Percentiles rank a stretch among this genome's conserved stretches.
Evolutionary conservation across 2,329 filamentous ascomycete genomes (phyloP).

Genomic region (Trichoderma polysporum): DNA sequence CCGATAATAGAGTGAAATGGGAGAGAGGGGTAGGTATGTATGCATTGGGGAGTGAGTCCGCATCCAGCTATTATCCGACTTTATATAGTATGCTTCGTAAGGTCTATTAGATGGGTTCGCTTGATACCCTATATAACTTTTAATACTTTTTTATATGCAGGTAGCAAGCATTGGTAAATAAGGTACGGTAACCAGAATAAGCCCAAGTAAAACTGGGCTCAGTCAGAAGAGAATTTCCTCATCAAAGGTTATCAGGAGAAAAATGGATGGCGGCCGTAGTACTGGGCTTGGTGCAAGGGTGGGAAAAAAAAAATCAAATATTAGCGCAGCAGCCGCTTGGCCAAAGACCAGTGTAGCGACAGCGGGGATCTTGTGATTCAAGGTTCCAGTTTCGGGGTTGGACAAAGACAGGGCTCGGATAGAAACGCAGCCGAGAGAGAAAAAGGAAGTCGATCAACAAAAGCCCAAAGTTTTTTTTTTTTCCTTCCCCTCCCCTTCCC

Average conservation of each 20-base stretch:
- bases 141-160: not conserved
- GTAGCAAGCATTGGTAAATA: not conserved
- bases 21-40: not conserved
- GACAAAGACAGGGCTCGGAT: constrained; percentile 4
- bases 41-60: not conserved
- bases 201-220: not conserved
- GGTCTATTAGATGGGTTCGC: not conserved
- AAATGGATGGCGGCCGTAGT: not conserved
- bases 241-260: not conserved
- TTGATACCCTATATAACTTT: not conserved
- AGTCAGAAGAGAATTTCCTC: not conserved
- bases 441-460: constrained; percentile 20
- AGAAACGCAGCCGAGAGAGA: constrained; percentile 12
- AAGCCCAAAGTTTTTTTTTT: not conserved
- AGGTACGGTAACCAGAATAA: not conserved
- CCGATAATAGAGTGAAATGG: not conserved
- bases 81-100: too few relatives aligned
- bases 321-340: constrained; percentile 18
- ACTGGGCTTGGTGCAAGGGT: constrained; percentile 6
- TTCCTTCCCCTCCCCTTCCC: not conserved
- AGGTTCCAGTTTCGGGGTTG: constrained; percentile 17
- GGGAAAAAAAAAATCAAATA: not conserved
- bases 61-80: not conserved
- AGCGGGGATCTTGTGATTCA: constrained; percentile 21
- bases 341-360: not conserved